A percentile compares a stretch with the other conserved stretches of the same genome.
These are phyloP conservation scores for Rubroshorea leprosula DNA, from an alignment of 345 rosid species.

Conservation along the genomic window DNA sequence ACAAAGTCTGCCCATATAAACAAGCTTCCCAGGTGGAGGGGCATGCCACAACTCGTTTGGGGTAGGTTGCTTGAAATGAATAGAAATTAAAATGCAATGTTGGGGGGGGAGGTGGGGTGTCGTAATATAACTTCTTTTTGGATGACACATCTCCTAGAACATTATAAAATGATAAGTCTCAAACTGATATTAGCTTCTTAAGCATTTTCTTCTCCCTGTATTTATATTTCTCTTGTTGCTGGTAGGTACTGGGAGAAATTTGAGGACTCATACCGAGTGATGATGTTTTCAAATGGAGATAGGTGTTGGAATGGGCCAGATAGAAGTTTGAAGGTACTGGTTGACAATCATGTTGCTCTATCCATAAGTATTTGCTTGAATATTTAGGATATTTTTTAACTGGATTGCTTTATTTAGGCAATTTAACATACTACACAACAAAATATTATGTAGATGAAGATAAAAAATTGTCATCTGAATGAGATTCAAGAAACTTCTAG, in stretches of 20 bases:
- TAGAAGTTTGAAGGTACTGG: conserved; percentile 73
- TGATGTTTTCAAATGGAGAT: conserved; percentile 80
- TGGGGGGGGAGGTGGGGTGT: too few species aligned
- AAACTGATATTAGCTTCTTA: too few species aligned
- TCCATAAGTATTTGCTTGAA: too few species aligned
- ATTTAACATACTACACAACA: neutral
- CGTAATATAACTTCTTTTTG: too few species aligned
- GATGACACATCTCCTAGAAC: too few species aligned
- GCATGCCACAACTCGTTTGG: conserved; percentile 55
- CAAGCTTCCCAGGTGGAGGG: conserved; percentile 87
- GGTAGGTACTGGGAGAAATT: conserved; percentile 84
- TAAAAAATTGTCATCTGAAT: neutral
- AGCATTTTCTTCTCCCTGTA: too few species aligned
- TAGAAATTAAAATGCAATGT: too few species aligned
- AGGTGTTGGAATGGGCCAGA: conserved; percentile 98
- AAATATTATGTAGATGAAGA: neutral
- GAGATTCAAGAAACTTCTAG: neutral
- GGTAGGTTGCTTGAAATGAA: conserved; percentile 41
- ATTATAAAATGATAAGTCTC: too few species aligned
- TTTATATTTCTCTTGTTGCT: conserved; percentile 3
- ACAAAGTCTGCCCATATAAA: conserved; percentile 87
- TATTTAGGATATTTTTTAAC: too few species aligned
- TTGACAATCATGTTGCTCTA: too few species aligned
- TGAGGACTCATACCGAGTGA: conserved; percentile 51
- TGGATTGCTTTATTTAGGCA: neutral